These are phyloP conservation scores for Colletotrichum somersetense DNA, from an alignment of 2,329 filamentous ascomycete species.

Conservation along the genomic window DNA sequence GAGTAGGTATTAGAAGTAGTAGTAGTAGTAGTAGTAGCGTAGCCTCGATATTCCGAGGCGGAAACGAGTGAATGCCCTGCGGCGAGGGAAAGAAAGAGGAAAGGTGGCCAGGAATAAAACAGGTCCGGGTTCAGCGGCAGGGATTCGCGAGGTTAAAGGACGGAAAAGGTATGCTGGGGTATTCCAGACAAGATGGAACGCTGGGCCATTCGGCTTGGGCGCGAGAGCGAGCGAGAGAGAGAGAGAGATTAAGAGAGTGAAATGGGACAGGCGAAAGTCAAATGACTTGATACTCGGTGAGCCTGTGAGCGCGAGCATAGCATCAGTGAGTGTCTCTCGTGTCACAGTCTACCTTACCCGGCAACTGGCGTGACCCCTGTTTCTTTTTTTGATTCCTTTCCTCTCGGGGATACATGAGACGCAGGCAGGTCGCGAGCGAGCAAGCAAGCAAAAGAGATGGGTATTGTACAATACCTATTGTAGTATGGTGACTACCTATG, in stretches of 20 bases:
- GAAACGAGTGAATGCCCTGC: slow-evolving; percentile 6
- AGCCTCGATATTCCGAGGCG: slow-evolving; percentile 31
- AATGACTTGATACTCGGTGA: slow-evolving; percentile 19
- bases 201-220: background rate
- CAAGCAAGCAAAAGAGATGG: background rate
- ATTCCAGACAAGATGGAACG: slow-evolving; percentile 33
- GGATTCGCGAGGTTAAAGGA: slow-evolving; percentile 7
- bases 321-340: background rate
- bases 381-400: background rate
- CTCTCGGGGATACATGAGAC: background rate
- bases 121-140: background rate
- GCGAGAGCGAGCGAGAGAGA: background rate
- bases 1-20: no score
- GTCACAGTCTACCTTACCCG: slow-evolving; percentile 4
- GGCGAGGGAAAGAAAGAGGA: no score
- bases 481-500: no score
- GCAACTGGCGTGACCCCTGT: background rate
- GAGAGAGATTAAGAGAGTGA: no score
- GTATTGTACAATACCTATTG: no score
- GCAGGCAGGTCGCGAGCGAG: background rate
- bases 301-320: background rate
- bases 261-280: slow-evolving; percentile 4
- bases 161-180: background rate
- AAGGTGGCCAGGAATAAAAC: background rate
- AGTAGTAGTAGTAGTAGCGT: background rate